Conservation (phyloP, 306 rosid genomes). For the Cucurbita pepo region DNA sequence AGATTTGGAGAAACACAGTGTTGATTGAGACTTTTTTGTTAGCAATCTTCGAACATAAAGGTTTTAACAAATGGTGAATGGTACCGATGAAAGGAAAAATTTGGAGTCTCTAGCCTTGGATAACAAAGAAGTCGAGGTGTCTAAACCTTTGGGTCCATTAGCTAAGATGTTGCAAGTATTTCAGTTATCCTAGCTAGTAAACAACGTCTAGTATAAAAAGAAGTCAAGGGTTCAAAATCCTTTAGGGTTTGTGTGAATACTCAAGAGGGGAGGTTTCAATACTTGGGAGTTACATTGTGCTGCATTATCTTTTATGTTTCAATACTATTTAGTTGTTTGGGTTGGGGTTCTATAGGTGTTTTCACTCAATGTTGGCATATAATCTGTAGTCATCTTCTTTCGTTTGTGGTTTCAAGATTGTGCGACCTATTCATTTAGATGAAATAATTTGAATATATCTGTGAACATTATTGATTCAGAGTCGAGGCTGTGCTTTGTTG, state of each 20-base stretch:
- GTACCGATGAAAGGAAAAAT: neutral
- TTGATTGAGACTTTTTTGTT: neutral
- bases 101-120: neutral
- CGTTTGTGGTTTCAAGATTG: neutral
- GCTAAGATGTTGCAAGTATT: neutral
- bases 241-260: neutral
- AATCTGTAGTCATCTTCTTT: neutral
- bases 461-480: constrained; percentile 19
- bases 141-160: neutral
- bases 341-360: neutral
- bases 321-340: neutral
- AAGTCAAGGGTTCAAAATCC: neutral
- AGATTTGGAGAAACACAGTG: neutral
- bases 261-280: neutral
- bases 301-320: neutral
- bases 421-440: neutral
- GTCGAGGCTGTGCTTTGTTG: constrained; percentile 69
- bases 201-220: neutral
- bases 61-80: neutral
- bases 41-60: neutral
- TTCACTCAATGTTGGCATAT: neutral
- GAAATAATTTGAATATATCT: neutral
- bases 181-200: neutral
- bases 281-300: neutral
- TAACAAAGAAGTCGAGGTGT: neutral